phyloP scores from a whole-genome alignment of 257 asterid species.

The Solanum pennellii region DNA sequence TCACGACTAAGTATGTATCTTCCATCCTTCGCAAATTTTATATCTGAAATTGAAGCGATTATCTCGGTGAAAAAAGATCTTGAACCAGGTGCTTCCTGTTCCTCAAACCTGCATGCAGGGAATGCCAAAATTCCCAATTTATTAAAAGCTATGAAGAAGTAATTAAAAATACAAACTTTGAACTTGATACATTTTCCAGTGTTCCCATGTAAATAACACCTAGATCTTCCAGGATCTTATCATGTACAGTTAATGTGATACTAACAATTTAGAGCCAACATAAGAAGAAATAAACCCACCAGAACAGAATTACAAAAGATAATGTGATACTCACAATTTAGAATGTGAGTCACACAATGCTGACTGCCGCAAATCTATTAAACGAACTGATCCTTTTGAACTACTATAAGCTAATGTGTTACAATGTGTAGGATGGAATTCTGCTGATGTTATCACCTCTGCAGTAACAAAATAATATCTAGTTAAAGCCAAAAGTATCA shows the following conservation, averaged over 20 bases:
- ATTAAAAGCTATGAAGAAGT: background rate
- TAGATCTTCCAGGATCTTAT: background rate
- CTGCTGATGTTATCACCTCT: slow-evolving; percentile 99
- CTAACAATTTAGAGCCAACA: background rate
- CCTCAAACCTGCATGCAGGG: slow-evolving; percentile 56
- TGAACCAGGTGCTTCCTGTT: slow-evolving; percentile 80
- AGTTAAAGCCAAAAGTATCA: background rate
- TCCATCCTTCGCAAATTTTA: slow-evolving; percentile 75
- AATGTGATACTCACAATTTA: slow-evolving; percentile 7
- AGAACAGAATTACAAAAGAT: background rate
- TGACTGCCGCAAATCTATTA: slow-evolving; percentile 95
- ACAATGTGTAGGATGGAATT: slow-evolving; percentile 97
- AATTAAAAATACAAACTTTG: background rate
- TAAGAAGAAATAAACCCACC: background rate
- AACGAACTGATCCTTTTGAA: slow-evolving; percentile 97
- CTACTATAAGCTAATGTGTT: slow-evolving; percentile 95
- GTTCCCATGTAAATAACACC: background rate
- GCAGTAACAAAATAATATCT: slow-evolving; percentile 23
- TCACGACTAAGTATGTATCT: slow-evolving; percentile 79
- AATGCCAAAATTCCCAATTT: background rate
- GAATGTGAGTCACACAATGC: slow-evolving; percentile 99
- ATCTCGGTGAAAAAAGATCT: slow-evolving; percentile 86
- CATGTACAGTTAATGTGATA: background rate
- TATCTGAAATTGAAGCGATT: slow-evolving; percentile 77
- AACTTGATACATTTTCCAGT: background rate